Evolutionary conservation across 2,329 filamentous ascomycete genomes (phyloP).

Genomic region (Rosellinia necatrix): DNA sequence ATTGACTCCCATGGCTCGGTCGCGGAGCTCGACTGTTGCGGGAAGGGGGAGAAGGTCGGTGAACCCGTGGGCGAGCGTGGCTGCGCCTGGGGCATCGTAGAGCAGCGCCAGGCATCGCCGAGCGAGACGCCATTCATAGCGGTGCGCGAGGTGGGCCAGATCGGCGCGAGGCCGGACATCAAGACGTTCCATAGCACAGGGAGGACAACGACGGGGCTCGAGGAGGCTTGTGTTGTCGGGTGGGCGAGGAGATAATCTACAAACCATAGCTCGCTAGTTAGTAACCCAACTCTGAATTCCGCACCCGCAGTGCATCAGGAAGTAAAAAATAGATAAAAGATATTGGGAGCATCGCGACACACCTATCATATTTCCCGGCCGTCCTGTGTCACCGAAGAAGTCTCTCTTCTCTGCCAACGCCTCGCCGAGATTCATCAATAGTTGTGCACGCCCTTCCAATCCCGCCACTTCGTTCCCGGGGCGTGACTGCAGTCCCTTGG

Average conservation of each 20-base stretch:
- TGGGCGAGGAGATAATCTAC: constrained; percentile 91
- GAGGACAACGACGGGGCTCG: constrained; percentile 82
- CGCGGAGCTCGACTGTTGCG: constrained; percentile 34
- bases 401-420: constrained; percentile 77
- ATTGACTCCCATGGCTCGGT: constrained; percentile 70
- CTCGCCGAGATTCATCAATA: constrained; percentile 75
- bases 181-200: constrained; percentile 90
- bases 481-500: constrained; percentile 82
- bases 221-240: constrained; percentile 84
- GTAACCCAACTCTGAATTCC: too few relatives aligned
- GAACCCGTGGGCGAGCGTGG: constrained; percentile 43
- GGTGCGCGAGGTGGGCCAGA: constrained; percentile 89
- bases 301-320: too few relatives aligned
- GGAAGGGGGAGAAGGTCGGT: constrained; percentile 58
- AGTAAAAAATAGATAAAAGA: background rate
- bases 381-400: constrained; percentile 80
- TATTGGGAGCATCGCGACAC: too few relatives aligned
- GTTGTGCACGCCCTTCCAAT: constrained; percentile 78
- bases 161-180: constrained; percentile 81
- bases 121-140: constrained; percentile 84
- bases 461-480: constrained; percentile 82
- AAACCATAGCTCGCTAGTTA: constrained; percentile 24
- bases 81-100: constrained; percentile 68
- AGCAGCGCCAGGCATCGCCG: constrained; percentile 93
- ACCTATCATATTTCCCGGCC: constrained; percentile 96